A percentile compares a stretch with the other conserved stretches of the same genome.
Evolutionary conservation across 2,329 filamentous ascomycete species (phyloP).

Genomic region (Phialemoniopsis sp.): DNA sequence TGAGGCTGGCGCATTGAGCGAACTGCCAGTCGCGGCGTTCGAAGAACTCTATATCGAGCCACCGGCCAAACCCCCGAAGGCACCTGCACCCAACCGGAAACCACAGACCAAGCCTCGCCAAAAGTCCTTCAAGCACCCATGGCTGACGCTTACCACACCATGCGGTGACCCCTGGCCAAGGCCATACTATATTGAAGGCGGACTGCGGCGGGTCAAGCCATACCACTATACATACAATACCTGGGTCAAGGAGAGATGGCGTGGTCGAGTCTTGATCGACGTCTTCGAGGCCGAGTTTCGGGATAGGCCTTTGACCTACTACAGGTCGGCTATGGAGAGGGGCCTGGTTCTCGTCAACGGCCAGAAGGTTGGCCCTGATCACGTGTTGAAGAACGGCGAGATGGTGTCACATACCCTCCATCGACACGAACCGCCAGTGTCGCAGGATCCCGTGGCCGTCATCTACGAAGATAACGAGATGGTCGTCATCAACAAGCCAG

Average conservation of each 20-base stretch:
- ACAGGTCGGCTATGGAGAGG: constrained; percentile 74
- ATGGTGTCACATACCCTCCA: constrained; percentile 90
- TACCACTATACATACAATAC: constrained; percentile 97
- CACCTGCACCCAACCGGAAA: too few species aligned
- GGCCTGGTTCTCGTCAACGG: constrained; percentile 81
- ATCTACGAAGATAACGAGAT: constrained; percentile 91
- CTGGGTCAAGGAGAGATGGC: constrained; percentile 90
- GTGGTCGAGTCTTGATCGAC: constrained; percentile 74
- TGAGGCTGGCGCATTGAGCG: too few species aligned
- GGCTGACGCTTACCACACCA: neutral
- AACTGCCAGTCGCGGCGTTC: too few species aligned
- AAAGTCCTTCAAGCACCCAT: too few species aligned
- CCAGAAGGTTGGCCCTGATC: constrained; percentile 60
- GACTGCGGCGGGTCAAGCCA: constrained; percentile 75
- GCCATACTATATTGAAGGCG: constrained; percentile 81
- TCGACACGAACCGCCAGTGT: constrained; percentile 92
- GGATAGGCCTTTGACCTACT: constrained; percentile 82
- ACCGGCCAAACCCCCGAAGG: too few species aligned
- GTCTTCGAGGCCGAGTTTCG: constrained; percentile 91
- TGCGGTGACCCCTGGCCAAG: constrained; percentile 36
- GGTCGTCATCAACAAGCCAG: constrained; percentile 95
- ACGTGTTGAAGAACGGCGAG: constrained; percentile 82
- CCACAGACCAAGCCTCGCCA: neutral
- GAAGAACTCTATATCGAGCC: too few species aligned
- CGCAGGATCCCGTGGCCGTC: constrained; percentile 71